phyloP scores from a whole-genome alignment of 148 eudicot species.

The Rhododendron ferrugineum region DNA sequence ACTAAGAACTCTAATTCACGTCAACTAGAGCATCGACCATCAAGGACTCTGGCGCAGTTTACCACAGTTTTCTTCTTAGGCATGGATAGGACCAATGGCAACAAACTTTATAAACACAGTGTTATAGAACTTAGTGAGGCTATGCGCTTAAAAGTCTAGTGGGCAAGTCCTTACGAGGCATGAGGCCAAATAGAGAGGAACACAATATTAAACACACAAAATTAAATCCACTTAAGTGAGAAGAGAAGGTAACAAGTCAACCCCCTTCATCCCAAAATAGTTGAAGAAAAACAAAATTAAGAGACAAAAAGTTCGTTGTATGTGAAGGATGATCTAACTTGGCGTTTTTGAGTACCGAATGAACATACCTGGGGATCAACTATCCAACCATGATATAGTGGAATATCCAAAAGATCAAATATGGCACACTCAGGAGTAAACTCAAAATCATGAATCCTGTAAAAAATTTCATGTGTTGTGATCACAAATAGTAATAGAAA shows the following conservation, averaged over 20 bases:
- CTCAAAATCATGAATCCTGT: constrained; percentile 94
- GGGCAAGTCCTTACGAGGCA: neutral
- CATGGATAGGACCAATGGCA: neutral
- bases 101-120: neutral
- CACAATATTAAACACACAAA: neutral
- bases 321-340: neutral
- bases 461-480: constrained; percentile 3
- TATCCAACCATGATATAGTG: constrained; percentile 95
- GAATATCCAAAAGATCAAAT: constrained; percentile 87
- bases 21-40: neutral
- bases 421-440: constrained; percentile 94
- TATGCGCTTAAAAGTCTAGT: neutral
- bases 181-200: neutral
- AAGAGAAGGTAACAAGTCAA: neutral
- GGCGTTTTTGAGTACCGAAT: neutral
- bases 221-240: neutral
- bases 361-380: constrained; percentile 88
- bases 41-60: neutral
- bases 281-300: neutral
- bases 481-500: neutral
- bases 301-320: neutral
- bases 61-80: neutral
- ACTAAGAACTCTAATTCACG: neutral
- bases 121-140: neutral
- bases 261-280: neutral